Evolutionary conservation across 1,284 basidiomycete genomes (phyloP).

Genomic region (Ceratobasidium sp.): DNA sequence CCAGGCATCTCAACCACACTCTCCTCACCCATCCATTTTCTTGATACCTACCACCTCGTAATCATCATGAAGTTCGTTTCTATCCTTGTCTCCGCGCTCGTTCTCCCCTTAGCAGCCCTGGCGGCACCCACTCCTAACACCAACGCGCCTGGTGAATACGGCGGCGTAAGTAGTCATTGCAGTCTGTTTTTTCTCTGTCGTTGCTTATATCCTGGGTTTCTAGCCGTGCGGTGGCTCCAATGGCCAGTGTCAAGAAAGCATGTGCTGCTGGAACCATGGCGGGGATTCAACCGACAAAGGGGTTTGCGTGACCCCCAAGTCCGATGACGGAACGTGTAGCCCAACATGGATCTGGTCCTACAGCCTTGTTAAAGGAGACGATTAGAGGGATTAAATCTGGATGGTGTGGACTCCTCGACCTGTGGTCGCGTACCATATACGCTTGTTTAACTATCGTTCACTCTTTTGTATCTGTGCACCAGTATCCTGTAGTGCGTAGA

Average conservation of each 20-base stretch:
- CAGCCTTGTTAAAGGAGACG: background rate
- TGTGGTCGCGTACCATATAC: background rate
- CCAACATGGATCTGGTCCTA: constrained; percentile 10
- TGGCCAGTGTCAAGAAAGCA: background rate
- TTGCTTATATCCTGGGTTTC: background rate
- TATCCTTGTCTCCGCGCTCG: constrained; percentile 4
- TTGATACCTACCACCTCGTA: background rate
- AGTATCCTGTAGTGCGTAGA: background rate
- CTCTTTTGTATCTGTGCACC: constrained; percentile 10
- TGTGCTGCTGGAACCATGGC: constrained; percentile 8
- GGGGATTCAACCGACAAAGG: background rate
- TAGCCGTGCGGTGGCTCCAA: background rate
- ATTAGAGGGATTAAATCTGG: background rate
- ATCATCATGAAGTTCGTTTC: constrained; percentile 2
- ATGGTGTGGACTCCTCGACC: background rate
- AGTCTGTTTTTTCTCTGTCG: background rate
- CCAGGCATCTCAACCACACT: background rate
- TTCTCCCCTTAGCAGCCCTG: constrained; percentile 2
- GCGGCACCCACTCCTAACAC: background rate
- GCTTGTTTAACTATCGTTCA: background rate
- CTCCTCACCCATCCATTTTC: background rate
- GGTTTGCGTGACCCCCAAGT: background rate
- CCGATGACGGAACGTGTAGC: background rate
- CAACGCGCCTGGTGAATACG: background rate
- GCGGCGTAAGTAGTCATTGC: background rate